A percentile compares a stretch with the other conserved stretches of the same genome.
Conservation (phyloP, 352 stramenopile species). For the Phytopythium aichiense region DNA sequence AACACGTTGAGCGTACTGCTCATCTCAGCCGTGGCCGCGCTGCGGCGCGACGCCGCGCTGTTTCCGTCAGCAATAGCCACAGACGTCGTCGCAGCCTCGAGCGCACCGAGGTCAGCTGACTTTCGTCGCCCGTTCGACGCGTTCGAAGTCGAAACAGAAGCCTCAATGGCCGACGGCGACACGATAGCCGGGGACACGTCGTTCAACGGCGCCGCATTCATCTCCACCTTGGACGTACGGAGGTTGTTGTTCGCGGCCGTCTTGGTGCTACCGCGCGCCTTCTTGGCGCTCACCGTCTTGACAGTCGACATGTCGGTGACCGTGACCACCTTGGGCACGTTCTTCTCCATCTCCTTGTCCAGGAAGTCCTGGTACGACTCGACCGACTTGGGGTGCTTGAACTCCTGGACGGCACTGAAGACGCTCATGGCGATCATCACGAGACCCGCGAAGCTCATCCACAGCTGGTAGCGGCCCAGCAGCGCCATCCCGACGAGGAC, state of each 20-base stretch:
- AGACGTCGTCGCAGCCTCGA: constrained; percentile 19
- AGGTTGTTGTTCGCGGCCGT: constrained; percentile 7
- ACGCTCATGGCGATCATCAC: constrained; percentile 63
- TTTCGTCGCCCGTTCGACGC: constrained; percentile 16
- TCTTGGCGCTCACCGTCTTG: constrained; percentile 16
- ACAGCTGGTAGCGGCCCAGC: constrained; percentile 53
- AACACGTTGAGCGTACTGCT: constrained; percentile 59
- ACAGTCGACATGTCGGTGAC: constrained; percentile 42
- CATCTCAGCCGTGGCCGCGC: constrained; percentile 19
- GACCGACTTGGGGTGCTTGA: constrained; percentile 32
- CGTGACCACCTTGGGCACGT: constrained; percentile 38
- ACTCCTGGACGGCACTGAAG: constrained; percentile 57
- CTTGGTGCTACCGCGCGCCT: constrained; percentile 14
- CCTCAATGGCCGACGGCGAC: constrained; percentile 7
- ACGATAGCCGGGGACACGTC: constrained; percentile 37
- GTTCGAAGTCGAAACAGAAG: not conserved
- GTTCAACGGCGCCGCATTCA: constrained; percentile 31
- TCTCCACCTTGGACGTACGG: constrained; percentile 10
- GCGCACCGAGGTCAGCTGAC: constrained; percentile 26
- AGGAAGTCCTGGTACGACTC: constrained; percentile 56
- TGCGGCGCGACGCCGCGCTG: not conserved
- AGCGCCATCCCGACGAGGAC: constrained; percentile 42
- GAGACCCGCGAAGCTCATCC: constrained; percentile 60
- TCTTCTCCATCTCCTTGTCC: constrained; percentile 47
- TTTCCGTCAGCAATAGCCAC: not conserved